Evolutionary conservation across 208 protist species (phyloP).

Genomic region (Endotrypanum monterogeii): DNA sequence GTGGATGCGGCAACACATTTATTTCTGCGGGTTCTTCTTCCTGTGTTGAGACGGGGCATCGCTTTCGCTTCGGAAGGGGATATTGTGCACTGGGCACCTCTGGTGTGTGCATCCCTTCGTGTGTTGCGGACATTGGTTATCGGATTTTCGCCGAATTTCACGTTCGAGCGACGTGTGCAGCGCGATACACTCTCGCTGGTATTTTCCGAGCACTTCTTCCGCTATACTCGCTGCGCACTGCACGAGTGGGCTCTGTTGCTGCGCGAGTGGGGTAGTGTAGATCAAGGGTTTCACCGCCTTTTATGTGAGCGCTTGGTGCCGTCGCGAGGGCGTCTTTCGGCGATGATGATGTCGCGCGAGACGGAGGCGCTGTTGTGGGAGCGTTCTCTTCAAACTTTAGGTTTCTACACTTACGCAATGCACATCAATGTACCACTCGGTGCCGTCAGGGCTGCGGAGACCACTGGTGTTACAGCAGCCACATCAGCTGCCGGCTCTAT

Average conservation of each 20-base stretch:
- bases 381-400: conserved; percentile 34
- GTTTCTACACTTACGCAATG: conserved; percentile 43
- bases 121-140: conserved; percentile 23
- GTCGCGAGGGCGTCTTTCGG: conserved; percentile 28
- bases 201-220: conserved; percentile 51
- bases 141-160: conserved; percentile 25
- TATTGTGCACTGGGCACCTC: conserved; percentile 23
- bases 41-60: conserved; percentile 36
- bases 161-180: conserved; percentile 40
- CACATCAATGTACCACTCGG: neutral
- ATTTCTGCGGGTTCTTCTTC: conserved; percentile 40
- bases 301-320: conserved; percentile 28
- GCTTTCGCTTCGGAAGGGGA: conserved; percentile 51
- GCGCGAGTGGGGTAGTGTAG: conserved; percentile 14
- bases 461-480: neutral
- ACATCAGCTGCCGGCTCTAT: neutral
- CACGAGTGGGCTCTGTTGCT: conserved; percentile 46
- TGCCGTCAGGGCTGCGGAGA: conserved; percentile 8
- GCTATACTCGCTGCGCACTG: conserved; percentile 36
- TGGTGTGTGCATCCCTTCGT: conserved; percentile 40
- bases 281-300: conserved; percentile 14
- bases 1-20: conserved; percentile 31
- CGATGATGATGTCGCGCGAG: conserved; percentile 44
- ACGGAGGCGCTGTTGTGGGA: conserved; percentile 42
- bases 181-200: conserved; percentile 42